phyloP scores from a whole-genome alignment of 257 asterid species.

The Petunia axillaris region DNA sequence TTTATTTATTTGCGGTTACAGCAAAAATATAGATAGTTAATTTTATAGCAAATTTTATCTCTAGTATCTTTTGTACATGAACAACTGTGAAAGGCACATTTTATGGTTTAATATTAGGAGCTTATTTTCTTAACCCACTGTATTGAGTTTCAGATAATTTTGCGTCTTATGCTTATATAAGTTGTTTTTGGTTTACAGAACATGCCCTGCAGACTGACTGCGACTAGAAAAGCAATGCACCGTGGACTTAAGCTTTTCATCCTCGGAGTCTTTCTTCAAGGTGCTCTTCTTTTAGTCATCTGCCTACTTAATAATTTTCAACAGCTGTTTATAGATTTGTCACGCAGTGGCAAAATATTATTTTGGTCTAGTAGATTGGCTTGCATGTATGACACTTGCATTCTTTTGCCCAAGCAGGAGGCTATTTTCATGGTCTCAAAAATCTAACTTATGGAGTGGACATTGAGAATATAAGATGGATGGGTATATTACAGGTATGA shows the following conservation, averaged over 20 bases:
- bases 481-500: slow-evolving; percentile 71
- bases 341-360: neutral
- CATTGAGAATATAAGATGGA: slow-evolving; percentile 60
- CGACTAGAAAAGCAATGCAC: slow-evolving; percentile 52
- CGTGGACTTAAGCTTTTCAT: slow-evolving; percentile 55
- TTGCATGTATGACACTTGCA: slow-evolving; percentile 9
- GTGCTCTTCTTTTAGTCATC: slow-evolving; percentile 37
- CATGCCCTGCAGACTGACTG: slow-evolving; percentile 48
- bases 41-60: neutral
- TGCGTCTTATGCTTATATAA: slow-evolving; percentile 24
- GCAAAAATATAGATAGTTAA: neutral
- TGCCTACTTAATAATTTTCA: neutral
- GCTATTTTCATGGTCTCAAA: slow-evolving; percentile 59
- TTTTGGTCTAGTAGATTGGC: neutral
- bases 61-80: neutral
- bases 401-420: slow-evolving; percentile 45
- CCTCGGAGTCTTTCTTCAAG: slow-evolving; percentile 70
- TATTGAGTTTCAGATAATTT: neutral
- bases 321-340: slow-evolving; percentile 1
- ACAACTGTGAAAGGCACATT: neutral
- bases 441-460: slow-evolving; percentile 68
- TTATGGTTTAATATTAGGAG: slow-evolving; percentile 8
- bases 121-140: neutral
- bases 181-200: slow-evolving; percentile 40
- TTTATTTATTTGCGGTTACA: slow-evolving; percentile 4